Evolutionary conservation across 192 early-diverging fungal species (phyloP), one percentile per base, ranked within the genome.

Genomic region (Coemansia sp.): DNA sequence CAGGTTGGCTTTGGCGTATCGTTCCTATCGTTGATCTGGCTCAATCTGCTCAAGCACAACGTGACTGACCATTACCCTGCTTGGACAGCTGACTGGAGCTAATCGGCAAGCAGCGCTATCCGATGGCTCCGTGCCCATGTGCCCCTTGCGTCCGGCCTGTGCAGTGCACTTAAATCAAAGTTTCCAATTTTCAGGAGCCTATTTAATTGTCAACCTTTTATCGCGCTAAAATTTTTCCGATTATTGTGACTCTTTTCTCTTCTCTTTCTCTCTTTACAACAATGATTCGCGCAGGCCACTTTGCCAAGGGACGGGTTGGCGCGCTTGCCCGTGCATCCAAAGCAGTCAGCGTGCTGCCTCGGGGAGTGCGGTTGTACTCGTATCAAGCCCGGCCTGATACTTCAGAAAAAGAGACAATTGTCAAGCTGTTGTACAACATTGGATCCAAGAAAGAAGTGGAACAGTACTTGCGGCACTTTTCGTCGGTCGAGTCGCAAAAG

Each of bases 401-500:
- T 7, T 81, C 82, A 0, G 82, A 83, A 65, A 83, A 94, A 86
- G 92, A 93, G 75, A 94, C 92, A 4, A 93, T 94, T 64, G 85
- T 89, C 29, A 91, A 88, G 71, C 80, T 94, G 18, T 84, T 99
- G 27, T 98, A 99, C 85, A 99, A 98, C 78, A 98, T 99, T 81
- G 97, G 96, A 37, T 98, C 95, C 11, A 93, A 93, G 73, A 96
- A 95, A 82, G 97, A 99, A 68, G 96, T 98, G 19, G 95, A 99
- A 73, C 95, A 97, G 85, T 99, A 99, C 62, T 86, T 99, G 57
- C 87, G 91, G 32, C 93, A 95, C 67, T 99, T 99, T 73, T 93
- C 94, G 1, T 94, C 92, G 0, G 97, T 98, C 49, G 95, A 98
- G 78, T 94, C 93, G 20, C 97, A 99, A 85, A 96, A 98, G 83